phyloP scores from a whole-genome alignment of 1,284 basidiomycete species.

The Papiliotrema nemorosa region DNA sequence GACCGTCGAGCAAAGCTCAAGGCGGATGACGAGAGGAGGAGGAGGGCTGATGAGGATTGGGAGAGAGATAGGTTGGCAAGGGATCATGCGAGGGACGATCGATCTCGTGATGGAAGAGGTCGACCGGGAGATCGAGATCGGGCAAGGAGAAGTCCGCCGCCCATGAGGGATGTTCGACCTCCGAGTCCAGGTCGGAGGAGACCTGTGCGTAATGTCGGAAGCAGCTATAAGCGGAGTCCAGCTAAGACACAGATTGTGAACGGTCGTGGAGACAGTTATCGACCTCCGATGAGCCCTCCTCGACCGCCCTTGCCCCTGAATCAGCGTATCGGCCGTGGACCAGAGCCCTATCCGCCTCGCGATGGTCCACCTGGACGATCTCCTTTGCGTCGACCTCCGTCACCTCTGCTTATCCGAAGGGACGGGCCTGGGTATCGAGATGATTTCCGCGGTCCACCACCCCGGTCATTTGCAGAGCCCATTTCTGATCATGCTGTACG shows the following conservation, averaged over 20 bases:
- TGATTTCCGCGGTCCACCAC: not conserved
- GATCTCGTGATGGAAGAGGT: not conserved
- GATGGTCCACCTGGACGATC: too few species aligned
- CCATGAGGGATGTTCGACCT: too few species aligned
- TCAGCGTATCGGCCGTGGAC: not conserved
- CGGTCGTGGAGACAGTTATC: not conserved
- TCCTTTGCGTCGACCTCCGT: not conserved
- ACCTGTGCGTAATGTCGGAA: too few species aligned
- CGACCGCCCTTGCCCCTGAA: not conserved
- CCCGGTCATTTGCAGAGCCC: not conserved
- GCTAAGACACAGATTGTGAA: not conserved
- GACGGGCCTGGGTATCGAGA: not conserved
- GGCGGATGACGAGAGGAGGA: not conserved
- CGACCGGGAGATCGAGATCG: too few species aligned
- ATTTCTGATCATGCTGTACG: not conserved
- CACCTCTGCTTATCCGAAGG: not conserved
- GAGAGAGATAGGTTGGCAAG: too few species aligned
- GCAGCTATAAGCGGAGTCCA: too few species aligned
- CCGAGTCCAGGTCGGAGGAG: too few species aligned
- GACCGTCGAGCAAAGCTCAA: not conserved
- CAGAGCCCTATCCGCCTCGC: not conserved
- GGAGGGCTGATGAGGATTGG: not conserved
- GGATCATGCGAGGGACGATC: not conserved
- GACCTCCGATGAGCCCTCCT: not conserved
- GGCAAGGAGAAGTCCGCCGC: too few species aligned